Percentiles rank a stretch among this genome's conserved stretches.
Conservation (phyloP, 106 monocot species). For the Cymbidium sinense region DNA sequence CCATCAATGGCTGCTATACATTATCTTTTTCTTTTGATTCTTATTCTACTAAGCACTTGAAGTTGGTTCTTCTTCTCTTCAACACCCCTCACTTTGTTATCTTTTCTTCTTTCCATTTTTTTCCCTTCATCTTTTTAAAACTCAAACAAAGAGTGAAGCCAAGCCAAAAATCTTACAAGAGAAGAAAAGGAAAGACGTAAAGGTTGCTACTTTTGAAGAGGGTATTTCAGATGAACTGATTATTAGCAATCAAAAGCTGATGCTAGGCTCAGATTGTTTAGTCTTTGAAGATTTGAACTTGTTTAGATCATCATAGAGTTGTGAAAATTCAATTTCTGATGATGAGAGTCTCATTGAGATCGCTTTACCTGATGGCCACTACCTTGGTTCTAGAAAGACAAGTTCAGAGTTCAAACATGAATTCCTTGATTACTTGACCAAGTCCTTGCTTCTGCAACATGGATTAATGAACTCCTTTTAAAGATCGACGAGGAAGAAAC, state of each 20-base stretch:
- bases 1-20: slow-evolving; percentile 13
- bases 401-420: background rate
- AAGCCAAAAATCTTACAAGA: background rate
- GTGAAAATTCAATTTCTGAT: slow-evolving; percentile 42
- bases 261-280: too few relatives aligned
- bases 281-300: slow-evolving; percentile 5
- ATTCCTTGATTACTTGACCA: slow-evolving; percentile 14
- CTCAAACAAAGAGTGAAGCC: too few relatives aligned
- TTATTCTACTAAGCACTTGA: slow-evolving; percentile 12
- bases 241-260: background rate
- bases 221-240: background rate
- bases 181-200: background rate
- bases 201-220: background rate
- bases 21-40: slow-evolving; percentile 13
- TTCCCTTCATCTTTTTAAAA: too few relatives aligned
- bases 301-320: too few relatives aligned
- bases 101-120: slow-evolving; percentile 22
- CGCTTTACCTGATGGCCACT: slow-evolving; percentile 32
- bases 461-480: too few relatives aligned
- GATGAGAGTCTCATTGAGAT: slow-evolving; percentile 90
- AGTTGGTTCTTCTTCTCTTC: slow-evolving; percentile 9
- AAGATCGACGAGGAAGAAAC: slow-evolving; percentile 82
- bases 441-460: too few relatives aligned
- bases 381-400: too few relatives aligned
- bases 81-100: slow-evolving; percentile 26